Base-by-base conservation (phyloP, 2,329 filamentous ascomycete genomes). In the Aspergillus felis region DNA sequence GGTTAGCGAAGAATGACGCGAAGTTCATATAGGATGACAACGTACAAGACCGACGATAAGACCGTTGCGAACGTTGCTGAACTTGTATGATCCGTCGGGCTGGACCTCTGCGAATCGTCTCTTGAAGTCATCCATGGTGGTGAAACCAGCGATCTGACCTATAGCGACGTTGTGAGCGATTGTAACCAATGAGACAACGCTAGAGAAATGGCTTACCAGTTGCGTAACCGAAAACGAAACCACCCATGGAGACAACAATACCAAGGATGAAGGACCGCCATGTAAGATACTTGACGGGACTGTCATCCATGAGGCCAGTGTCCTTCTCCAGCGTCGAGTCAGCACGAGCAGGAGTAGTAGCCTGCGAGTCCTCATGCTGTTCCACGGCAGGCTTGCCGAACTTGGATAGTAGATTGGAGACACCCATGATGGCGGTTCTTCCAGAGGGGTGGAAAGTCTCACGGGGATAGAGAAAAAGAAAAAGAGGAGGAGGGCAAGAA, bases 211-310 rank as follows among this genome's bases (percentile, higher is more conserved):
- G 62, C 66, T 58, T 67, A 74, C 74, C 74, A 59, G 74, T 77
- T 22, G 74, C 70, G 63, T 78, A 79, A 61, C 76, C 76, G 62
- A 79, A 79, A 57, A 79, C 74, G 64, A 79, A 76, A 59, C 78
- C 77, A 61, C 78, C 77, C 74, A 80, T 79, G 5, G 76, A 79
- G 46, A 78, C 77, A 56, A 78, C 69, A 42, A 79, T 51, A 51
- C 76, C 76, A 59, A 80, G 73, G 57, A 76, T 68, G 58, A 77
- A 71, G 0, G 76, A 75, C 5, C 74, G 71, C 68, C 71, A 71
- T 56, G 78, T 79, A 53, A 79, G 57, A 50, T 76, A 74, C 38
- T 71, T 70, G 60, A 78, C 71, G 14, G 77, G 76, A 50, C 74
- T 74, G 46, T 78, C 74, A 61, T 78, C 74, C 47, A 74, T 61